Conservation (phyloP, 2,329 filamentous ascomycete genomes). For the Apiospora saccharicola region DNA sequence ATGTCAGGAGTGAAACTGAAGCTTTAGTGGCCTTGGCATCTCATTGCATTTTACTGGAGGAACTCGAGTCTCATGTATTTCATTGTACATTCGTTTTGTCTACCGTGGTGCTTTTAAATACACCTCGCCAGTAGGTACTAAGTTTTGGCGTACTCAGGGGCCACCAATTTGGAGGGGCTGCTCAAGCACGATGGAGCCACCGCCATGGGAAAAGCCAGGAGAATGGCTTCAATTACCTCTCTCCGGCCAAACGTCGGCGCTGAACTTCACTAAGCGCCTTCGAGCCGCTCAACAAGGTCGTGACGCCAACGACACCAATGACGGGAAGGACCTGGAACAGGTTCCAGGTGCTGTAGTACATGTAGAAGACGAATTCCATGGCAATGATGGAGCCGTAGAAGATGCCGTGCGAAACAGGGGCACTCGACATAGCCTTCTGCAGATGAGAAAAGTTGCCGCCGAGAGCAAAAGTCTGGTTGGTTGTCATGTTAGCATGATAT, state of each 20-base stretch:
- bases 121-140: neutral
- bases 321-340: constrained; percentile 88
- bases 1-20: neutral
- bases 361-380: constrained; percentile 91
- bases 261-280: constrained; percentile 94
- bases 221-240: constrained; percentile 44
- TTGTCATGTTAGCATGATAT: constrained; percentile 29
- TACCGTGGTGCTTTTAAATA: constrained; percentile 7
- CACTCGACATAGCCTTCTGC: constrained; percentile 74
- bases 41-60: neutral
- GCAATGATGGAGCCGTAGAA: constrained; percentile 89
- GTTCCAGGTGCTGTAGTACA: constrained; percentile 94
- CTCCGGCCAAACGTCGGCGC: constrained; percentile 80
- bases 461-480: constrained; percentile 74
- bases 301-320: constrained; percentile 69
- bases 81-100: constrained; percentile 16
- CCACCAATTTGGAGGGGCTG: neutral
- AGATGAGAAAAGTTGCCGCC: constrained; percentile 86
- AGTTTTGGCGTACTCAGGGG: neutral
- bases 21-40: neutral
- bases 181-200: neutral
- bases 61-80: neutral
- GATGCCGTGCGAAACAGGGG: constrained; percentile 80
- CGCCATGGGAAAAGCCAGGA: neutral
- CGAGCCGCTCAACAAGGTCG: constrained; percentile 86